Evolutionary conservation across 2,329 filamentous ascomycete genomes (phyloP), one percentile per base, ranked within the genome.

Genomic region (Diaporthe sp.): DNA sequence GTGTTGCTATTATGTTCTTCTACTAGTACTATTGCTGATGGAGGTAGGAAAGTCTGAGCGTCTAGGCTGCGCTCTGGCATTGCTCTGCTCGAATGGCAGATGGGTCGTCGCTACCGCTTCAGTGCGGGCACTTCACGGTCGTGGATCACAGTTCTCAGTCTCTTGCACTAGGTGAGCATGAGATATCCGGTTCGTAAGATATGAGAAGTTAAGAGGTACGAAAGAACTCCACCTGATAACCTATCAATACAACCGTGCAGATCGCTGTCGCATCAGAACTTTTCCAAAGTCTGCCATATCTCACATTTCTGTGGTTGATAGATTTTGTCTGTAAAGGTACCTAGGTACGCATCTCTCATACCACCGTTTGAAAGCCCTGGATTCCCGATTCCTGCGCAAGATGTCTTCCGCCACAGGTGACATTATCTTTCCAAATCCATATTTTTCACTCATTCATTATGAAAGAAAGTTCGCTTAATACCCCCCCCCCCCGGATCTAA

Each of bases 401-500:
- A 49, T 49, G 44, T 22, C 44, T 49, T 49, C 19, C 7, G 44
- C 2, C 6, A 22, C 8, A 49, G 7, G 3, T 3, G 7, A 49
- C 44, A 22, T 17, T 2, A 49, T 22, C 17, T 49, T 49, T 7
- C 1, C 19, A 4, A 6, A 1, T 46, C 19, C 2, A 22, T 22
- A 9, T 8, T 49, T 49, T 7, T 49, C 17, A 22, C 1, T 6
- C 9, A 22, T 22, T 42, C 2, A 2, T 17, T 49, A 49, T 19
- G 19, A 22, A 46, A 9, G 7, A 22, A 10, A 19, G 2, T 8
- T 19, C 22, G 19, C 44, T 49, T 49, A 17, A 7, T 44, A 3
- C 5, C 15, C 0, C 42, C 5, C 0, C 42, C 5, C 7, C 1
- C 17, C 17, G 42, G 5, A 7, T 22, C 19, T 7, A 22, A 49